These are phyloP conservation scores for Aspergillus ellipticus DNA, from an alignment of 495 filamentous ascomycete species.

Conservation along the genomic window DNA sequence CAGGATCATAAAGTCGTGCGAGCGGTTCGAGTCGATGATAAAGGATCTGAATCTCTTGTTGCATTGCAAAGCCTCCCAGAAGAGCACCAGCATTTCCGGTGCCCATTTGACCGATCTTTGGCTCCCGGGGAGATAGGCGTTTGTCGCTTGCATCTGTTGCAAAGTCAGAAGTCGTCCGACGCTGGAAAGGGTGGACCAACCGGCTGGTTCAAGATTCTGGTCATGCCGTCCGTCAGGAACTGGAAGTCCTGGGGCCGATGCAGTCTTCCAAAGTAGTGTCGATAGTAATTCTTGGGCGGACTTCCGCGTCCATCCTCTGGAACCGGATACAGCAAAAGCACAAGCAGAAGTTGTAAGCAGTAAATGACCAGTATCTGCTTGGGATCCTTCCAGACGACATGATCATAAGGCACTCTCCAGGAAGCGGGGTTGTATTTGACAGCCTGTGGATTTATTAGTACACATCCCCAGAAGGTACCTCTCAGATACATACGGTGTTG, in stretches of 20 bases:
- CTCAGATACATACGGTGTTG: slow-evolving; percentile 71
- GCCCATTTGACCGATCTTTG: slow-evolving; percentile 81
- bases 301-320: slow-evolving; percentile 64
- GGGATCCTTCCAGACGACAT: slow-evolving; percentile 89
- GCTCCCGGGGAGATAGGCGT: slow-evolving; percentile 84
- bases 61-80: slow-evolving; percentile 96
- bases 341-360: slow-evolving; percentile 85
- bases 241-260: slow-evolving; percentile 97
- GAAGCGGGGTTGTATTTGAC: slow-evolving; percentile 95
- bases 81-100: slow-evolving; percentile 95
- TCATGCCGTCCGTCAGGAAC: slow-evolving; percentile 96
- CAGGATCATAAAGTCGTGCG: slow-evolving; percentile 88
- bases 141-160: slow-evolving; percentile 70
- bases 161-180: background rate
- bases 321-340: slow-evolving; percentile 83
- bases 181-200: slow-evolving; percentile 28
- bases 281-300: slow-evolving; percentile 82
- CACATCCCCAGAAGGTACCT: background rate
- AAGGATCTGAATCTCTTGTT: slow-evolving; percentile 97
- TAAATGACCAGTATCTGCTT: slow-evolving; percentile 90
- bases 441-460: slow-evolving; percentile 48
- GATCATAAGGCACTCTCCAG: slow-evolving; percentile 94
- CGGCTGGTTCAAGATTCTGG: slow-evolving; percentile 85
- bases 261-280: slow-evolving; percentile 85
- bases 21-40: slow-evolving; percentile 91